Base-by-base conservation (phyloP, 83 land plant species). In the Diphasiastrum complanatum region DNA sequence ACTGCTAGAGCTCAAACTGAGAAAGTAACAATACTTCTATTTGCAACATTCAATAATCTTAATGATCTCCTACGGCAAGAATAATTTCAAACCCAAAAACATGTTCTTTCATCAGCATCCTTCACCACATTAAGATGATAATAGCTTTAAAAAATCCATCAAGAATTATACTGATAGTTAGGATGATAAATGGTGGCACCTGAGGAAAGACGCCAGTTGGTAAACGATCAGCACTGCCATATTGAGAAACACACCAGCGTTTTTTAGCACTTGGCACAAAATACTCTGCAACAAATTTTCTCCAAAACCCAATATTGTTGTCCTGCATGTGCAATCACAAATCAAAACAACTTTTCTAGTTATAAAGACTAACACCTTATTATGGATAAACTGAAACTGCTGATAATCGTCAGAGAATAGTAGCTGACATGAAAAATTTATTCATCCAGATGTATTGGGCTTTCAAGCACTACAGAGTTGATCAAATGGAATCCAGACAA, bases 151-250 rank as follows among this genome's bases (percentile, higher is more conserved):
- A 20, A 61, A 64, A 29, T 25, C 16, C 38, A 12, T 55, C 38
- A 27, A 45, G n/a, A 47, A 45, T 40, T 8, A 40, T 40, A 40
- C 16, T 8, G 8, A 16, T 40, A 40, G 8, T 8, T 40, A 40
- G 8, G 16, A 16, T 16, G 35, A 60, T 5, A 33, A 48, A 11
- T 31, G 5, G 11, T 5, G 66, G 51, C 2, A 90, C 99, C 99
- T 95, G 99, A 66, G 97, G 97, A 64, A 95, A 95, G 60, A 95
- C 96, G 36, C 99, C 99, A 71, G 92, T 86, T 19, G 99, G 82
- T 74, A 90, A 97, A n/a, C 99, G 79, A 29, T 97, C 97, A 78
- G 81, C 90, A 74, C 74, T 81, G 65, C 97, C 99, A 77, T 95
- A 95, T 59, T 82, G 69, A 20, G 99, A 89, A 67, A 95, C 97